Evolutionary conservation across 2,329 filamentous ascomycete species (phyloP).

Genomic region (Zasmidium citrigriseum): DNA sequence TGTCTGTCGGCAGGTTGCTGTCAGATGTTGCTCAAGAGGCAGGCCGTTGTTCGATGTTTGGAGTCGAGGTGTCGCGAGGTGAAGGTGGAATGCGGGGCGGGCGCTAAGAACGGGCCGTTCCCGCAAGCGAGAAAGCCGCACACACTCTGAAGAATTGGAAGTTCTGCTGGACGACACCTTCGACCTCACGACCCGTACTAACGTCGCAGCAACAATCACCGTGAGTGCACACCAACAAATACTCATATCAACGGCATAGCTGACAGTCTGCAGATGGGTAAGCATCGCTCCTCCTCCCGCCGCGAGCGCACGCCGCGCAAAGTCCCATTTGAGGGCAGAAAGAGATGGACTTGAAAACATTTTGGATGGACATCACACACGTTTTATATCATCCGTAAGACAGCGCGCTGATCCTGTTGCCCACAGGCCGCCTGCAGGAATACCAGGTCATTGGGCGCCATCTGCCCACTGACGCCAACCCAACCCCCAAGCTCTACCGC

Average conservation of each 20-base stretch:
- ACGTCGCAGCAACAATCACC: conserved; percentile 26
- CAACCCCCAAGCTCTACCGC: conserved; percentile 97
- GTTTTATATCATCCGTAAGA: conserved; percentile 31
- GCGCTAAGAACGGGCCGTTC: not conserved
- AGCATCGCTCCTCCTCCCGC: conserved; percentile 38
- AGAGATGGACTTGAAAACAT: conserved; percentile 25
- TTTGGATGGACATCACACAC: conserved; percentile 9
- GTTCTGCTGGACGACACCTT: not conserved
- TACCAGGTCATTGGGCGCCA: conserved; percentile 99
- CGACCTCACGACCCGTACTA: conserved; percentile 3
- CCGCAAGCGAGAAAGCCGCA: not conserved
- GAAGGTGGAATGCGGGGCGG: not conserved
- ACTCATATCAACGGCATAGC: conserved; percentile 14
- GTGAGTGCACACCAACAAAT: conserved; percentile 23
- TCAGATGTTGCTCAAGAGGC: not conserved
- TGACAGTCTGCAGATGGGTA: conserved; percentile 60
- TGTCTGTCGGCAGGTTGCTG: not conserved
- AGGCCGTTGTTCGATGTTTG: not conserved
- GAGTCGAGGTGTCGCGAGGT: not conserved
- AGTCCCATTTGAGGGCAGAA: conserved; percentile 23
- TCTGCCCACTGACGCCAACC: conserved; percentile 95
- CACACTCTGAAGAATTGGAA: not conserved
- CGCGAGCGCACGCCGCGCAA: conserved; percentile 14
- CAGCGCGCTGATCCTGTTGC: conserved; percentile 38
- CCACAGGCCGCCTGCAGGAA: conserved; percentile 95